Base-by-base conservation (phyloP, 73 alveolate genomes). In the Tetrahymena malaccensis region DNA sequence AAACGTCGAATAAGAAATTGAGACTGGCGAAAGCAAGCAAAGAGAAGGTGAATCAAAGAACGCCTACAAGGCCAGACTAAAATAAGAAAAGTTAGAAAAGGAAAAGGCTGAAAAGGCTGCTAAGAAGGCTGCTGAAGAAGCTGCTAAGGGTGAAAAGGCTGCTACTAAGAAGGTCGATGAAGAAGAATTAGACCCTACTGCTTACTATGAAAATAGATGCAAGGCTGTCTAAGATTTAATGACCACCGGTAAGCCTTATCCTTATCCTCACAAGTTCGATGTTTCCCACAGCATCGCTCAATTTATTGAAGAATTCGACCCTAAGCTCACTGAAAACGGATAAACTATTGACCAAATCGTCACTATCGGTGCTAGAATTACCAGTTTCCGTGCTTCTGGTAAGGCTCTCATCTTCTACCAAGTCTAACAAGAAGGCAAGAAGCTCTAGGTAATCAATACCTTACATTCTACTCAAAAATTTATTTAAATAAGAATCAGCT, bases 241-340 rank as follows among this genome's bases (percentile, higher is more conserved):
- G 96, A 98, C 96, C 70, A 95, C 94, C 38, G 34, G 85, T 33
- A 43, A 85, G 50, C 97, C 97, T 94, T 95, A 95, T 50, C 99
- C 99, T 15, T 99, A 98, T 94, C 99, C 99, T 34, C 99, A 99
- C 96, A 99, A 99, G 95, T 99, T 99, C 97, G 96, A 98, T 43
- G 98, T 99, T 35, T 94, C 99, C 34, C 98, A 95, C 94, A 96
- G 98, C 44, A 96, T 99, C 85, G 98, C 97, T 15, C 98, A 99
- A 89, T 97, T 97, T 94, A 95, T 97, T 43, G 94, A 93, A 50
- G 98, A 98, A 95, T 99, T 95, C 96, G 97, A 93, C 70, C 97
- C 97, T n/a, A 93, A 94, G 37, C 94, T 96, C 83, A 96, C 98
- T 55, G 98, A 97, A 93, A 98, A 98, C 93, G 99, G 99, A 40